Conservation (phyloP, 495 filamentous ascomycete genomes). For the Halenospora varia region DNA sequence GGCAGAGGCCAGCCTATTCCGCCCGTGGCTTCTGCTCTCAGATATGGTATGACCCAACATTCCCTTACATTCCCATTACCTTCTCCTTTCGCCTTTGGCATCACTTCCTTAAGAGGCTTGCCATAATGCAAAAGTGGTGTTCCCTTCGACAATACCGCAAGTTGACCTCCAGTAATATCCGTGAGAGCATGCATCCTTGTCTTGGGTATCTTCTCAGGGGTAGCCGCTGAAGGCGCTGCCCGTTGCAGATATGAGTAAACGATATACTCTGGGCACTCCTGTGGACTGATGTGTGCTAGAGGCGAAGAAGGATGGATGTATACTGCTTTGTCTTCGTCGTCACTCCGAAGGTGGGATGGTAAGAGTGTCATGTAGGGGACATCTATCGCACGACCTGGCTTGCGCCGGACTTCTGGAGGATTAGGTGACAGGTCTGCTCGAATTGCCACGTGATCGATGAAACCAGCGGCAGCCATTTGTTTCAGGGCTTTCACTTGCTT, state of each 20-base stretch:
- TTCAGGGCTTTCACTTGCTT: slow-evolving; percentile 78
- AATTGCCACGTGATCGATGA: slow-evolving; percentile 94
- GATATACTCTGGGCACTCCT: slow-evolving; percentile 76
- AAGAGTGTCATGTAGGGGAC: slow-evolving; percentile 88
- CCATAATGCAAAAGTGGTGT: slow-evolving; percentile 82
- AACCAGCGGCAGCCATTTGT: slow-evolving; percentile 87
- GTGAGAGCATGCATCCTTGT: slow-evolving; percentile 88
- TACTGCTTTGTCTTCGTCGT: slow-evolving; percentile 32
- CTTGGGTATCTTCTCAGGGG: slow-evolving; percentile 56
- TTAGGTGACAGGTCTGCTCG: slow-evolving; percentile 78
- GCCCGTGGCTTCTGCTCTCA: slow-evolving; percentile 57
- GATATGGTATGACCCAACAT: slow-evolving; percentile 77
- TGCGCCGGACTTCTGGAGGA: slow-evolving; percentile 65
- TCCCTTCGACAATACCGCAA: slow-evolving; percentile 77
- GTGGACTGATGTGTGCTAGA: slow-evolving; percentile 63
- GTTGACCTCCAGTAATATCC: slow-evolving; percentile 64
- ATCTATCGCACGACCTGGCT: slow-evolving; percentile 77
- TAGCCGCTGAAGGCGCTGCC: slow-evolving; percentile 45
- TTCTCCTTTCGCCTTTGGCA: slow-evolving; percentile 39
- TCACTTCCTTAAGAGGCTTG: slow-evolving; percentile 82
- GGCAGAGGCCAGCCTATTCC: slow-evolving; percentile 80
- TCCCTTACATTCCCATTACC: slow-evolving; percentile 55
- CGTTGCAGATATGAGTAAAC: slow-evolving; percentile 83
- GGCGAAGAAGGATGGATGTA: slow-evolving; percentile 59
- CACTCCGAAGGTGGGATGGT: slow-evolving; percentile 49